Conservation (phyloP, 2,329 filamentous ascomycete species). For the Fusarium agapanthi region DNA sequence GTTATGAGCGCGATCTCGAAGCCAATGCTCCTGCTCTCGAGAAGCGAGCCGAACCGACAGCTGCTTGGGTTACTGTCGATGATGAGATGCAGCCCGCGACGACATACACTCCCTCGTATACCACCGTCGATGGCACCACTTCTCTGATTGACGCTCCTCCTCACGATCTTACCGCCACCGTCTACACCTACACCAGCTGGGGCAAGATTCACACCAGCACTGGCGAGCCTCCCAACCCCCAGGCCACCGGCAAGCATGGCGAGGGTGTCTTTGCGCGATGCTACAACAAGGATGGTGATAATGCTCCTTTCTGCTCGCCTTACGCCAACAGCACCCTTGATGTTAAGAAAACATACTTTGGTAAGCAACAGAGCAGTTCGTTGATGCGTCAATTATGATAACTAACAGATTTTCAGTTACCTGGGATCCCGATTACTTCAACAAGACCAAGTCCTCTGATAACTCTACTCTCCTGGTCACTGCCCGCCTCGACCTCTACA, state of each 20-base stretch:
- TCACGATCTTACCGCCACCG: slow-evolving; percentile 57
- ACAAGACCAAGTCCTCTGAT: slow-evolving; percentile 50
- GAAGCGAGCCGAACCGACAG: slow-evolving; percentile 48
- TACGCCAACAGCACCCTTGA: slow-evolving; percentile 53
- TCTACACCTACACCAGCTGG: slow-evolving; percentile 50
- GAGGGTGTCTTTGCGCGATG: slow-evolving; percentile 61
- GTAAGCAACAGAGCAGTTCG: slow-evolving; percentile 45
- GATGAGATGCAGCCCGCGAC: slow-evolving; percentile 54
- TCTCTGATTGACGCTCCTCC: slow-evolving; percentile 51
- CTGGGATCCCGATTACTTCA: slow-evolving; percentile 64
- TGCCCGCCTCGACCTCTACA: slow-evolving; percentile 53
- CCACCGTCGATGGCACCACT: slow-evolving; percentile 57
- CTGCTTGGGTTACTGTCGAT: slow-evolving; percentile 62
- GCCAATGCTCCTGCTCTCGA: slow-evolving; percentile 23
- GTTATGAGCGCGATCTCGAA: slow-evolving; percentile 26
- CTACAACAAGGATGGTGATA: slow-evolving; percentile 55
- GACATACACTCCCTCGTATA: slow-evolving; percentile 60
- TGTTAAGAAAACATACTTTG: slow-evolving; percentile 59
- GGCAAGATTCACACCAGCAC: slow-evolving; percentile 53
- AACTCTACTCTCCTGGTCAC: slow-evolving; percentile 46
- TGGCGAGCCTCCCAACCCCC: slow-evolving; percentile 56
- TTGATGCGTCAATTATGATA: background rate
- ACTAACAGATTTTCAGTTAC: slow-evolving; percentile 53
- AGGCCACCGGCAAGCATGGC: slow-evolving; percentile 51
- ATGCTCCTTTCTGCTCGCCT: slow-evolving; percentile 63